These are phyloP conservation scores for Dactylellina leptospora DNA, from an alignment of 2,329 filamentous ascomycete genomes.

Conservation along the genomic window DNA sequence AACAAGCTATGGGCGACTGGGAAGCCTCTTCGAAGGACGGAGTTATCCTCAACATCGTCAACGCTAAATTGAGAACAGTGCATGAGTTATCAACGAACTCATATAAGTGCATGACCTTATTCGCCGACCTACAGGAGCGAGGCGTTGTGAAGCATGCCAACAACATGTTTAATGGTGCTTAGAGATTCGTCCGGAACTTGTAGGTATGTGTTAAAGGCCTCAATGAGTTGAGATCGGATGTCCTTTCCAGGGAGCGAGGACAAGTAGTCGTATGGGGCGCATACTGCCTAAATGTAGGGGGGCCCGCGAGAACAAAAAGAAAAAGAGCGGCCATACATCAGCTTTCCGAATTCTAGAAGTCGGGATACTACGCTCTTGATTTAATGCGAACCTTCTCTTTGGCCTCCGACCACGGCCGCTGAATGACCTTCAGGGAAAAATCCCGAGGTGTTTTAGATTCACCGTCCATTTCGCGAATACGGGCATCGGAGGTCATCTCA, in stretches of 20 bases:
- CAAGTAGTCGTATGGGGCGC: slow-evolving; percentile 77
- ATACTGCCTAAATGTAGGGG: slow-evolving; percentile 26
- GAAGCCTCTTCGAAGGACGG: slow-evolving; percentile 76
- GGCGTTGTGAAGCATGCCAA: slow-evolving; percentile 86
- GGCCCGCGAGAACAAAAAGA: background rate
- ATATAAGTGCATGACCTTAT: no score
- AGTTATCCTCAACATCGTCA: slow-evolving; percentile 88
- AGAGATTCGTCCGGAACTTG: slow-evolving; percentile 76
- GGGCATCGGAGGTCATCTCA: background rate
- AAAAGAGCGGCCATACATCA: no score
- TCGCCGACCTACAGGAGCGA: slow-evolving; percentile 74
- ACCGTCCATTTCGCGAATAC: background rate
- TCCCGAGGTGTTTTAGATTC: slow-evolving; percentile 30
- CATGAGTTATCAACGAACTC: no score
- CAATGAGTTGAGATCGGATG: slow-evolving; percentile 80
- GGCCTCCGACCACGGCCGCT: slow-evolving; percentile 54
- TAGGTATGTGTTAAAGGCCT: slow-evolving; percentile 82
- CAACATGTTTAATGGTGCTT: slow-evolving; percentile 77
- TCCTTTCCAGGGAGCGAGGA: slow-evolving; percentile 83
- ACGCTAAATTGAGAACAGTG: slow-evolving; percentile 62
- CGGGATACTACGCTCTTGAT: no score
- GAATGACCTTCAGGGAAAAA: slow-evolving; percentile 41
- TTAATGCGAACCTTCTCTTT: slow-evolving; percentile 58
- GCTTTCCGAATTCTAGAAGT: no score
- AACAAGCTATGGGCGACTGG: slow-evolving; percentile 87